These are phyloP conservation scores for Kodamaea restingae DNA, from an alignment of 805 yeast species.

Conservation along the genomic window DNA sequence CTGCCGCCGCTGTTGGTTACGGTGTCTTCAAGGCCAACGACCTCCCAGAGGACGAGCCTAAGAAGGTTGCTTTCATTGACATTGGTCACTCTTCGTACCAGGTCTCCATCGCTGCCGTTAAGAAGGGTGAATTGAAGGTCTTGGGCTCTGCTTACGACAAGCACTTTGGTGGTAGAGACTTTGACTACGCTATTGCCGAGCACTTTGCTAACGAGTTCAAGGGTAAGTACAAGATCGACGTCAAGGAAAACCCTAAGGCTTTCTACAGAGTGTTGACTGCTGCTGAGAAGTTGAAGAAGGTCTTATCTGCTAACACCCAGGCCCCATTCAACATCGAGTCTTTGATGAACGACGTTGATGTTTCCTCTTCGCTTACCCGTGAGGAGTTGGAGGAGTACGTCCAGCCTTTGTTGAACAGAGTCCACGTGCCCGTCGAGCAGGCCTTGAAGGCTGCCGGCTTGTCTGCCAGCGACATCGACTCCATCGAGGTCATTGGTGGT, in stretches of 20 bases:
- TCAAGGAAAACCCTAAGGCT: conserved; percentile 89
- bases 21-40: conserved; percentile 95
- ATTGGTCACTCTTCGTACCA: conserved; percentile 96
- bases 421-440: conserved; percentile 69
- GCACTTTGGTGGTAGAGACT: conserved; percentile 97
- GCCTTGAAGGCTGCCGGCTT: conserved; percentile 83
- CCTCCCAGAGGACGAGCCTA: conserved; percentile 89
- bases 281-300: conserved; percentile 92
- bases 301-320: conserved; percentile 88
- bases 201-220: conserved; percentile 93
- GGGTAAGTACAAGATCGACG: conserved; percentile 88
- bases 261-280: conserved; percentile 88
- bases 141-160: conserved; percentile 90
- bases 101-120: conserved; percentile 83
- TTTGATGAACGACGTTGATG: conserved; percentile 96
- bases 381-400: conserved; percentile 90
- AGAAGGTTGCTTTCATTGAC: conserved; percentile 89
- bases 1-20: conserved; percentile 98
- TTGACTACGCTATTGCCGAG: conserved; percentile 89
- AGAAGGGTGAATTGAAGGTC: conserved; percentile 93
- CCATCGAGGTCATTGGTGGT: conserved; percentile 96
- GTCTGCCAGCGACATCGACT: conserved; percentile 69
- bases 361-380: conserved; percentile 81
- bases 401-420: conserved; percentile 72
- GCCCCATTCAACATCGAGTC: conserved; percentile 97